Conservation (phyloP, 148 eudicot species). For the Rhododendron vialii region DNA sequence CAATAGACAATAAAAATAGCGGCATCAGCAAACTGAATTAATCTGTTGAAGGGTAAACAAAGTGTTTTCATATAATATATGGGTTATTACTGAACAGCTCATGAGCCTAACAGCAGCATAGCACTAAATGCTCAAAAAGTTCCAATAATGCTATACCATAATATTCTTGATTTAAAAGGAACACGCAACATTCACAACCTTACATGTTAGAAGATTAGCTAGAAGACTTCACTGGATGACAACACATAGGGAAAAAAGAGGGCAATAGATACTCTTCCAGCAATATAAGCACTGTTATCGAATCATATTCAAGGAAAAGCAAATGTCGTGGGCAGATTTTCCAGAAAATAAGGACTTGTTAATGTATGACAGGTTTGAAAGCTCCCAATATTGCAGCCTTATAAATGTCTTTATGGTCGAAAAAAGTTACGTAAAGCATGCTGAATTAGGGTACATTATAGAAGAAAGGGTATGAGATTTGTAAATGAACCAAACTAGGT, state of each 20-base stretch:
- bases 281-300: background rate
- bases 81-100: background rate
- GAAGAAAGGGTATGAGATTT: background rate
- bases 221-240: background rate
- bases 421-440: background rate
- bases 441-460: background rate
- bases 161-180: background rate
- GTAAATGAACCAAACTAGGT: background rate
- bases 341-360: background rate
- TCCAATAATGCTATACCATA: background rate
- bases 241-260: background rate
- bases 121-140: background rate
- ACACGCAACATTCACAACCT: background rate
- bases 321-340: background rate
- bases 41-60: background rate
- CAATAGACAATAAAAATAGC: background rate
- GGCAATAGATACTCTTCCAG: background rate
- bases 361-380: background rate
- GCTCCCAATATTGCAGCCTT: background rate
- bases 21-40: background rate
- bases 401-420: background rate
- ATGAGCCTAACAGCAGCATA: background rate
- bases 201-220: background rate
- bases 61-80: background rate
- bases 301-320: background rate